Base-by-base conservation (phyloP, 2,329 filamentous ascomycete genomes). In the Graphilbum sp. region DNA sequence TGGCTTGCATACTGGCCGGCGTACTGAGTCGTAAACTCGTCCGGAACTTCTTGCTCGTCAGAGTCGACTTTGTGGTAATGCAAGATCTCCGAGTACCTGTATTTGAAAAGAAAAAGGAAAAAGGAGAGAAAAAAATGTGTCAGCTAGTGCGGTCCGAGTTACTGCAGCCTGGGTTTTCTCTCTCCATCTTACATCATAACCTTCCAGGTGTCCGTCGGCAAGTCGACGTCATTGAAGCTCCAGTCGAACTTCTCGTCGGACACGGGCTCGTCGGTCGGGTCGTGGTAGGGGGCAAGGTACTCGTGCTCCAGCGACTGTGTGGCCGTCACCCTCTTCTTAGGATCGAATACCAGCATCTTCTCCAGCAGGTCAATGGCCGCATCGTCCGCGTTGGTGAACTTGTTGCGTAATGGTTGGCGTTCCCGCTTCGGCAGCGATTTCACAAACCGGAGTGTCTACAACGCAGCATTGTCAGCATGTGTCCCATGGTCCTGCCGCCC, bases 191-290 rank as follows among this genome's bases (percentile, higher is more conserved):
- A 94, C 90, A 98, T 98, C 90, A 96, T 98, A 56, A 98, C 95
- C 67, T 98, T 98, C 90, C 90, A 98, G n/a, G 87, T 94, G 55
- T 98, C 90, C 36, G 96, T 87, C 1, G 90, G 88, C 41, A 98
- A 66, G 55, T 98, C 90, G 35, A 88, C 90, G 51, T 98, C 90
- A 58, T 96, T 96, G 64, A 98, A 98, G 38, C 87, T 95, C 90
- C 90, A 98, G 57, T 98, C 90, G 52, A 98, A 98, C 64, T 94
- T 95, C 66, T 95, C 87, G 44, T 94, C 84, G 18, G 90, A 84
- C 15, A 86, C 78, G 2, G 90, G 90, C 66, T 98, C 90, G 53
- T 98, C 90, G 33, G 83, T 90, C 9, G 90, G 87, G 55, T 98
- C 90, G 61, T 98, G 90, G 65, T 98, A 98, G 8, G 88, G 88